Base-by-base conservation (phyloP, 2,329 filamentous ascomycete species). In the Phyllosticta capitalensis region DNA sequence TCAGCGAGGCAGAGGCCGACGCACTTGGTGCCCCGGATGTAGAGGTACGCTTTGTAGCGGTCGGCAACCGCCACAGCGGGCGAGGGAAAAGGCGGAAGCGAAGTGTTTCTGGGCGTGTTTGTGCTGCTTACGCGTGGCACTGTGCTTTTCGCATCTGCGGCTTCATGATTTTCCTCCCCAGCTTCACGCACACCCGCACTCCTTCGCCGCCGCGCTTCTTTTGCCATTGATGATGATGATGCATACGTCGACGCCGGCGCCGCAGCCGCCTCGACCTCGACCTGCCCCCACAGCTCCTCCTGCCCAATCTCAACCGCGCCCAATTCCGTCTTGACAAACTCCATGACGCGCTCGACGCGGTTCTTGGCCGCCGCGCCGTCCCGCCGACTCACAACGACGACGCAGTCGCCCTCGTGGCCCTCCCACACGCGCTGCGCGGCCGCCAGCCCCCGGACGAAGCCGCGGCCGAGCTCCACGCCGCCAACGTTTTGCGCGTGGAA, bases 321-420 rank as follows among this genome's bases (percentile, higher is more conserved):
- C 26, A 88, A 71, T 66, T 87, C 85, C 54, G 78, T 78, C 65
- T 83, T 83, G 56, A 86, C 82, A 19, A 87, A 79, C 63, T 83
- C 81, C 54, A 87, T 74, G 19, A 77, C 75, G 12, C 72, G 71
- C 56, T 69, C 69, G n/a, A 84, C 82, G 62, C 79, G 81, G 65
- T 79, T 81, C 64, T 79, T 80, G 60, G 81, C 75, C 21, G 76
- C 75, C 9, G 76, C 67, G 3, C 76, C 76, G 52, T 82, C 80
- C 63, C 78, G 80, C 50, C 81, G 76, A 64, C 81, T 79, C 38
- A 87, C 76, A n/a, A 79, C 78, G 3, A 84, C 78, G 52, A 86
- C 78, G 58, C 80, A 79, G 33, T 79, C 80, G 14, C 69, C 71
- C 2, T 72, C 67, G 6, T 64, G 68, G 9, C 76, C 61, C 71